Base-by-base conservation (phyloP, 2,329 filamentous ascomycete species). In the Nothophaeocryptopus gaeumannii region DNA sequence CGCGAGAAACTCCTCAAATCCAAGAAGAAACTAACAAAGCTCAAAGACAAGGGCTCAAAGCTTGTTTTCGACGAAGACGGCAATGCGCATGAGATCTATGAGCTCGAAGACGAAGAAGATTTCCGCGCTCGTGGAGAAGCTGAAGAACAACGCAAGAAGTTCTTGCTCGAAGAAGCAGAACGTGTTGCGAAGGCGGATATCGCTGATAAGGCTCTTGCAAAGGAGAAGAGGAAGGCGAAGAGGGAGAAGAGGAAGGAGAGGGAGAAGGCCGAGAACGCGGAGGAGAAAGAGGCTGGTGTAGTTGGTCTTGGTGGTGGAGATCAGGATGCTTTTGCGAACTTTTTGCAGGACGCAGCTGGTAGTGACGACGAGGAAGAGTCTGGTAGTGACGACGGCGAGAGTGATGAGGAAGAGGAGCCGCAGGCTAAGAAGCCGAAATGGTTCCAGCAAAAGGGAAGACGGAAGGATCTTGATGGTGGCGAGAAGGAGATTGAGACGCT, bases 61-160 rank as follows among this genome's bases (percentile, higher is more conserved):
- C 74, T 96, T 7, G 79, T 96, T 5, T 99, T 92, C 68, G 92
- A 97, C 71, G 91, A 96, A 40, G 89, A 96, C 30, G 92, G 91
- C 60, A 84, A 87, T 54, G 78, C 90, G 2, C 90, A 93, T 68
- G 82, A 88, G 55, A 70, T 95, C 11, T 96, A 97, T 73, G 88
- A 95, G 68, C 83, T 99, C 59, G 86, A 92, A 66, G 82, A 88
- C 68, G 89, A 96, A 71, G 83, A 85, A 0, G 82, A 84, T 58
- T 99, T 97, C 78, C 78, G 76, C 55, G 78, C 81, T 34, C 80
- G 84, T 46, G 93, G 92, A 32, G 76, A 84, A 16, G 86, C 88
- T 2, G 86, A 90, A 58, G 80, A 81, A 41, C 89, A 95, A 70
- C 80, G 89, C 39, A 77, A 79, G 60, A 81, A 79, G 58, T 99